phyloP scores from a whole-genome alignment of 208 protist genomes.

The Trypanosoma caninum region DNA sequence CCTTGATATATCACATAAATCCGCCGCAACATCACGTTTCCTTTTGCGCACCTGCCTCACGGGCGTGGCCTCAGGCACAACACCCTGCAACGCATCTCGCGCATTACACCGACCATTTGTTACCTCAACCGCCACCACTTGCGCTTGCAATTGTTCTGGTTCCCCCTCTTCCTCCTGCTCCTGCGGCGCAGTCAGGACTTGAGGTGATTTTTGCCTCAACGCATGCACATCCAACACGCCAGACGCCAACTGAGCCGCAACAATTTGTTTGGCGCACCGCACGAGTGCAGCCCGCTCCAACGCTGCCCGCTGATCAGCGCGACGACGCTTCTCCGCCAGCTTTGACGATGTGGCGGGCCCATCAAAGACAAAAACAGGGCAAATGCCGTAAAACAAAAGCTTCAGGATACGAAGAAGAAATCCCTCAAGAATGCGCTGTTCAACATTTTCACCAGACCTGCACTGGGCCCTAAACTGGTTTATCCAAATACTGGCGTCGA shows the following conservation, averaged over 20 bases:
- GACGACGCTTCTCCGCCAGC: constrained; percentile 49
- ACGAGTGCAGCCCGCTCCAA: constrained; percentile 35
- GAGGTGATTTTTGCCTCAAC: constrained; percentile 14
- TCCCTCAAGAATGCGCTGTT: constrained; percentile 66
- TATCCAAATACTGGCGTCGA: constrained; percentile 91
- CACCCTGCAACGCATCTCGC: too few relatives aligned
- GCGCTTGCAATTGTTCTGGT: too few relatives aligned
- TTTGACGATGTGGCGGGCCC: constrained; percentile 57
- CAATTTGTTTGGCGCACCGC: constrained; percentile 57
- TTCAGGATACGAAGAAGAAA: constrained; percentile 85
- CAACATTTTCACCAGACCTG: constrained; percentile 36
- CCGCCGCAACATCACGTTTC: constrained; percentile 11
- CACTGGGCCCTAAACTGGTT: constrained; percentile 63
- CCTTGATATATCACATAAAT: constrained; percentile 47
- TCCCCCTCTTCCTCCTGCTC: constrained; percentile 11
- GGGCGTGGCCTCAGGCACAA: not conserved
- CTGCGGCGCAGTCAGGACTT: not conserved
- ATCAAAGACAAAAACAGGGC: constrained; percentile 89
- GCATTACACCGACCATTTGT: too few relatives aligned
- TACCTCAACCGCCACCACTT: too few relatives aligned
- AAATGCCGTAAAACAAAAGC: constrained; percentile 85
- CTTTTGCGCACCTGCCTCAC: not conserved
- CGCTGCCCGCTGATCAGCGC: constrained; percentile 32
- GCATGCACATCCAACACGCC: constrained; percentile 43
- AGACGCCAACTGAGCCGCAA: constrained; percentile 61